These are phyloP conservation scores for Solanum appendiculatum DNA, from an alignment of 257 asterid species.

Conservation along the genomic window DNA sequence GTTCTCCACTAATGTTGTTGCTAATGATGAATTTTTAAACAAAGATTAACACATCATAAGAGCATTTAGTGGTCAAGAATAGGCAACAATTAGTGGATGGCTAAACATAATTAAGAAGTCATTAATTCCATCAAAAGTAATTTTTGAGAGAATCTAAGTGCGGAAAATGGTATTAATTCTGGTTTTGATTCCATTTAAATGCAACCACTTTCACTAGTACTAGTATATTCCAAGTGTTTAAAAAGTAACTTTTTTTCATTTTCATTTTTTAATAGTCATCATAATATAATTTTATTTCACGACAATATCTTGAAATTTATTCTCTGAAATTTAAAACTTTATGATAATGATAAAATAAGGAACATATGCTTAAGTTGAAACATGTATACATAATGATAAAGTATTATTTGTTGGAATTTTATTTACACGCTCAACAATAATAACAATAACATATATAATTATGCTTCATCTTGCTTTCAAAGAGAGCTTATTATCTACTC, in stretches of 20 bases:
- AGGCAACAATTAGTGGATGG: background rate
- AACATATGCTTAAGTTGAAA: background rate
- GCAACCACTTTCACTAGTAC: background rate
- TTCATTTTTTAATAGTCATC: background rate
- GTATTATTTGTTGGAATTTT: background rate
- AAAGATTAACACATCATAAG: background rate
- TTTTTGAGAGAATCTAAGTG: background rate
- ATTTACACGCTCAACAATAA: background rate
- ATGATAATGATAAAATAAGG: background rate
- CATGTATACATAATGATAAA: no score
- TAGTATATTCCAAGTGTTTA: background rate
- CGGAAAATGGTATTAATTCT: constrained; percentile 5
- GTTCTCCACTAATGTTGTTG: background rate
- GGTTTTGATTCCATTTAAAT: background rate
- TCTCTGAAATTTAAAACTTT: no score
- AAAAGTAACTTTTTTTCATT: background rate
- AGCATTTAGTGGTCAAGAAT: background rate
- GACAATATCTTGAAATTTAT: background rate
- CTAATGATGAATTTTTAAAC: background rate
- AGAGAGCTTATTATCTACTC: background rate
- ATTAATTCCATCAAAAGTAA: background rate
- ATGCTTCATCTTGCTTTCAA: background rate
- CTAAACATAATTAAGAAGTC: background rate
- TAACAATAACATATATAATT: background rate
- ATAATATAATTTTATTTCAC: no score